Evolutionary conservation across 2,329 filamentous ascomycete species (phyloP), one percentile per base, ranked within the genome.

Genomic region (Ceratocystis cacaofunesta): DNA sequence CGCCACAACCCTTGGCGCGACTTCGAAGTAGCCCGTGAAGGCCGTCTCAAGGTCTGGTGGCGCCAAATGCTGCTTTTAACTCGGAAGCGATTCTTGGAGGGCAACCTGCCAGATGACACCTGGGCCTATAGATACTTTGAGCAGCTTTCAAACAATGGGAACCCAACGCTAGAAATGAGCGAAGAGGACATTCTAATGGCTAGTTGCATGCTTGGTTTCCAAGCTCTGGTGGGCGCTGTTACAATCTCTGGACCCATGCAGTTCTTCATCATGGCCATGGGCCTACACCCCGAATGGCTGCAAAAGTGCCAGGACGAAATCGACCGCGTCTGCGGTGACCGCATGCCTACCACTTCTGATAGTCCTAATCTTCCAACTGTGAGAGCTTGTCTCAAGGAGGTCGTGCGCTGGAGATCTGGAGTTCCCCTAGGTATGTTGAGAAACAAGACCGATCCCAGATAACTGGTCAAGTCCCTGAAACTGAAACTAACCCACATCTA

Each of bases 331-430:
- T 82, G 80, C 65, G 80, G 80, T 17, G 76, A 80, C 66, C 76
- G 78, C 22, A 76, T 83, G 73, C 82, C 82, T 0, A 78, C 73
- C 15, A 76, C 79, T 43, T 73, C 74, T 6, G 80, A 85, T 69
- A 78, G 78, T 69, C 72, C 78, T 1, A 72, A 77, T 17, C 72
- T 85, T 22, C 82, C 82, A 0, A 80, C 76, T 0, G 76, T 84
- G 8, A 75, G 81, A 17, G 82, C 82, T 1, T 80, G 80, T 52
- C 72, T 84, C 30, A 83, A 84, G 72, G 82, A 85, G 72, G 81
- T 79, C 15, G 71, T 83, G n/a, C 74, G 82, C 57, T 84, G 82
- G 82, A 75, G 80, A 63, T 82, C 81, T 3, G 78, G 80, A 44
- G 80, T 83, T 3, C 80, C 81, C 10, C 74, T 81, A 3, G 78